Evolutionary conservation across 2,329 filamentous ascomycete species (phyloP).

Genomic region (Proliferodiscus dingleyae): DNA sequence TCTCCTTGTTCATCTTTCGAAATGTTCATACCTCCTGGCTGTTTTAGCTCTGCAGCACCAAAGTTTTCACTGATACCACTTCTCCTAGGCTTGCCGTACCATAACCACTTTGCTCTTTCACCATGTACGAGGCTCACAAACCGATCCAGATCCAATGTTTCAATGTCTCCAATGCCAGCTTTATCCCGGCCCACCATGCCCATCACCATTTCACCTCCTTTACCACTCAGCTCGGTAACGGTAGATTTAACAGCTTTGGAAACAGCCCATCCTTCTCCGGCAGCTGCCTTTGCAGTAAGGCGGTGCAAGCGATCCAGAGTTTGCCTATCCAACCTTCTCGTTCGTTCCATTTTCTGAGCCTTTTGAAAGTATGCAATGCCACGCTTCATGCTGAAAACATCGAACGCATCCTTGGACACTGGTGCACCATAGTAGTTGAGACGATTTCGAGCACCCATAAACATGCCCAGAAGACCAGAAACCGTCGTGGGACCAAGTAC

Average conservation of each 20-base stretch:
- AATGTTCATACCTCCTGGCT: slow-evolving; percentile 45
- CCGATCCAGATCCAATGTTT: slow-evolving; percentile 82
- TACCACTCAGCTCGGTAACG: slow-evolving; percentile 87
- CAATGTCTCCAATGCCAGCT: slow-evolving; percentile 84
- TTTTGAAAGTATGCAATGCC: slow-evolving; percentile 90
- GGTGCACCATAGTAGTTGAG: slow-evolving; percentile 80
- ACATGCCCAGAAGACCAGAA: slow-evolving; percentile 76
- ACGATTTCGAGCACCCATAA: slow-evolving; percentile 86
- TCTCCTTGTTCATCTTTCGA: slow-evolving; percentile 51
- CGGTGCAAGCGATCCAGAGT: slow-evolving; percentile 78
- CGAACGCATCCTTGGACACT: slow-evolving; percentile 86
- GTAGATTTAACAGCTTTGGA: slow-evolving; percentile 93
- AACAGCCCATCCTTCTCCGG: slow-evolving; percentile 86
- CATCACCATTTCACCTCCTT: slow-evolving; percentile 90
- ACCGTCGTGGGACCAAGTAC: slow-evolving; percentile 90
- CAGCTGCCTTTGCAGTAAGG: slow-evolving; percentile 83
- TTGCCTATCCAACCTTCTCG: slow-evolving; percentile 73
- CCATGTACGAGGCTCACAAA: slow-evolving; percentile 76
- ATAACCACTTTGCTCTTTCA: slow-evolving; percentile 86
- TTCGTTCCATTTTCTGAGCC: slow-evolving; percentile 72
- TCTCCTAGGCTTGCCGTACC: slow-evolving; percentile 84
- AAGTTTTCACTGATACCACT: slow-evolving; percentile 40
- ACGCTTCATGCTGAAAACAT: slow-evolving; percentile 74
- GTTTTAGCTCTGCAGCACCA: slow-evolving; percentile 42
- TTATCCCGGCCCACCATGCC: slow-evolving; percentile 87